phyloP scores from a whole-genome alignment of 257 asterid genomes.

The Gardenia jasminoides region DNA sequence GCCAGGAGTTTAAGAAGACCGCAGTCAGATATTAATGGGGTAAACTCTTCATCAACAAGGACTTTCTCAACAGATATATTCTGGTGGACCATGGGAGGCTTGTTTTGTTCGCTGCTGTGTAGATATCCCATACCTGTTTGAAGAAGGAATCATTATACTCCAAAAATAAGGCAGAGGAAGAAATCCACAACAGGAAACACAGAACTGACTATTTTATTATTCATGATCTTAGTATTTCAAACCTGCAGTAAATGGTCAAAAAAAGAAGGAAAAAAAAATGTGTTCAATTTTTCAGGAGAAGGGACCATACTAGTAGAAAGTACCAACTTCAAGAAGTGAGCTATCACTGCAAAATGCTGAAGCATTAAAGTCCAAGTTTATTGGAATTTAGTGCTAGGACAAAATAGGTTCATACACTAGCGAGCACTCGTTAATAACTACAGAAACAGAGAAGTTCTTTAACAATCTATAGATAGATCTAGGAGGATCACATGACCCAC shows the following conservation, averaged over 20 bases:
- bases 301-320: neutral
- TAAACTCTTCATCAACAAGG: constrained; percentile 53
- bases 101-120: constrained; percentile 59
- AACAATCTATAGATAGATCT: too few species aligned
- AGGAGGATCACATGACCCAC: neutral
- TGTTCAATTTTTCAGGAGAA: neutral
- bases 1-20: constrained; percentile 91
- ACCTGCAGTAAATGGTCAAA: neutral
- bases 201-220: neutral
- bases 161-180: neutral
- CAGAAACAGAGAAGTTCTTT: neutral
- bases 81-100: constrained; percentile 77
- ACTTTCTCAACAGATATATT: constrained; percentile 85
- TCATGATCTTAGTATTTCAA: neutral
- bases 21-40: constrained; percentile 68
- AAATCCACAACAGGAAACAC: neutral
- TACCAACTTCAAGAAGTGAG: neutral
- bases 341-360: neutral
- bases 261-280: neutral
- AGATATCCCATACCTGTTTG: constrained; percentile 66
- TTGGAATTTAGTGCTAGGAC: neutral
- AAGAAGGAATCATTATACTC: neutral
- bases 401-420: neutral
- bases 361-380: neutral
- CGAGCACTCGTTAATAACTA: neutral